Evolutionary conservation across 352 stramenopile genomes (phyloP), one percentile per base, ranked within the genome.

Genomic region (Phytophthora citricola): DNA sequence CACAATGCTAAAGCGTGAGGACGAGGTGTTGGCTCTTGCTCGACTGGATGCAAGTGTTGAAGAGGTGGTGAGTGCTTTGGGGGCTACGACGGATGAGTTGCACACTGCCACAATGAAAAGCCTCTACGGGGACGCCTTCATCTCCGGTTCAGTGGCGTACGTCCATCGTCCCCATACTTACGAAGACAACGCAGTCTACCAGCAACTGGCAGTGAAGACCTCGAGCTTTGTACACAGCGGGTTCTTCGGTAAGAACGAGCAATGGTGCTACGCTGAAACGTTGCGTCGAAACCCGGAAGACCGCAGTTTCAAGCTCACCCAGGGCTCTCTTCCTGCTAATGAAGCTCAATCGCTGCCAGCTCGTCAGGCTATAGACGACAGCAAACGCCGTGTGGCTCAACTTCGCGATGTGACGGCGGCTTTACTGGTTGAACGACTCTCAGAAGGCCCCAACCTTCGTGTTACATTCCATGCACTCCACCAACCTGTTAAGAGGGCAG

Each of bases 391-490:
- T n/a, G 78, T 87, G 3, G 70, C 75, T 5, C 75, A 87, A 44
- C 50, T 87, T 11, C 66, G 52, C 0, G 66, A 64, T 14, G 41
- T 87, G 22, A 75, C 61, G 4, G 53, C 67, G 2, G 63, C 65
- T 0, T 77, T 76, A 54, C 27, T 69, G 26, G 73, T 83, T 3
- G 69, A 87, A 41, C 53, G 46, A 15, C 12, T 61, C n/a, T 24
- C 69, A 4, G 58, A 58, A 0, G 73, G 12, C n/a, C 63, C 65
- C 11, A 27, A 40, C 1, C 59, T 87, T 15, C 70, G 70, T 6
- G 58, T 87, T 11, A 57, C 73, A 11, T 87, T 84, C 48, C 73
- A 87, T 32, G 78, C 68, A 10, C 22, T 59, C 3, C 59, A 73
- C 54, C 58, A 62, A 2, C 29, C 50, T 17, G 29, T n/a, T 14